Conservation (phyloP, 192 early-diverging fungal species). For the Chytriomyces sp. region DNA sequence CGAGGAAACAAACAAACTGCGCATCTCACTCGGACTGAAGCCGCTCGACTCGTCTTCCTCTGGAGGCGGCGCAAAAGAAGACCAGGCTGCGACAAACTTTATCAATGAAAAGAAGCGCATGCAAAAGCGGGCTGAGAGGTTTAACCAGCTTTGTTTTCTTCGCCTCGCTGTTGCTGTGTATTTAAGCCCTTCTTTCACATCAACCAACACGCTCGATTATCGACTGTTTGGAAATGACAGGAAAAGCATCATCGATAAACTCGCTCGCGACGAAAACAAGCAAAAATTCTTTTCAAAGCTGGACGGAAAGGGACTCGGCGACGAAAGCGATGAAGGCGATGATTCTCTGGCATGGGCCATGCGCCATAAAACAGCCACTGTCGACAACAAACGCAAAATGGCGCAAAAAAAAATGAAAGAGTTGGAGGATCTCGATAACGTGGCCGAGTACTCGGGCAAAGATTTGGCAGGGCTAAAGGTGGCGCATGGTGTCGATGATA, state of each 20-base stretch:
- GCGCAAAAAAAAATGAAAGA: slow-evolving; percentile 44
- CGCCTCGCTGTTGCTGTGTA: not conserved
- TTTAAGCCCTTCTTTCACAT: no score
- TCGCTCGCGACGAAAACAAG: slow-evolving; percentile 12
- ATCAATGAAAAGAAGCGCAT: slow-evolving; percentile 28
- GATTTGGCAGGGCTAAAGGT: slow-evolving; percentile 79
- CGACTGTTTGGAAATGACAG: not conserved
- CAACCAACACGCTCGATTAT: not conserved
- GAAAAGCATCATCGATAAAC: not conserved
- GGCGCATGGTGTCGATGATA: slow-evolving; percentile 70
- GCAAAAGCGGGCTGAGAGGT: slow-evolving; percentile 24
- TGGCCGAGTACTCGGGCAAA: slow-evolving; percentile 27
- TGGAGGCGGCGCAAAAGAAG: not conserved
- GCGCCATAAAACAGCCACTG: slow-evolving; percentile 52
- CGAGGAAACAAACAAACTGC: slow-evolving; percentile 57
- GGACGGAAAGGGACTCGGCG: slow-evolving; percentile 67
- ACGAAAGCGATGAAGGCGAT: slow-evolving; percentile 51
- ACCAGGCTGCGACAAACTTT: slow-evolving; percentile 29
- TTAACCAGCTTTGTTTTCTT: not conserved
- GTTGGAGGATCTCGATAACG: slow-evolving; percentile 45
- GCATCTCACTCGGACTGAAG: slow-evolving; percentile 52
- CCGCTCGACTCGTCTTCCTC: slow-evolving; percentile 28
- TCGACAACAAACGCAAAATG: slow-evolving; percentile 52
- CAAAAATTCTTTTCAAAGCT: slow-evolving; percentile 34
- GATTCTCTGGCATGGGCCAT: slow-evolving; percentile 71